A percentile compares a stretch with the other conserved stretches of the same genome.
These are phyloP conservation scores for Podospora bellae-mahoneyi DNA, from an alignment of 495 filamentous ascomycete genomes.

Conservation along the genomic window DNA sequence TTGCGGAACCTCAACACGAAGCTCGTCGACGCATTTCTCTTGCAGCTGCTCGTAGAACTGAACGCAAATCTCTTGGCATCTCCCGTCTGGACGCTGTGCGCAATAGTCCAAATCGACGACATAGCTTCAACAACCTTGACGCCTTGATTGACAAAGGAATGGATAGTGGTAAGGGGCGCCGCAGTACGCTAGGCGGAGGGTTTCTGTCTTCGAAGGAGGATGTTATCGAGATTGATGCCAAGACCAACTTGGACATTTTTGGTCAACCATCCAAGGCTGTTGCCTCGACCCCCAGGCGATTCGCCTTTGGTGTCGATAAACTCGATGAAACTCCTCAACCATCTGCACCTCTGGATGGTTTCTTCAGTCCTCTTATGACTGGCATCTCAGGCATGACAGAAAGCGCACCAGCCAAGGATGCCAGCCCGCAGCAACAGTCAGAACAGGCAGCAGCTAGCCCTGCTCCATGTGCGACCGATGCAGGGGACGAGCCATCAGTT, in stretches of 20 bases:
- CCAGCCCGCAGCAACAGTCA: background rate
- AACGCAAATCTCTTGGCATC: constrained; percentile 25
- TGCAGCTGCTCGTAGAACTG: constrained; percentile 28
- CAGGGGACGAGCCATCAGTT: background rate
- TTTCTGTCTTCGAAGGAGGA: constrained; percentile 1
- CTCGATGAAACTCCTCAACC: background rate
- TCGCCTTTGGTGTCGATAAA: background rate
- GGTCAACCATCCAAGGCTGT: constrained; percentile 12
- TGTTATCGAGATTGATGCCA: constrained; percentile 31
- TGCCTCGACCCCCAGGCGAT: background rate
- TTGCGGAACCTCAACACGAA: constrained; percentile 28
- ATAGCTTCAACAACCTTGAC: constrained; percentile 26
- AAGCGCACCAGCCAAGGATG: constrained; percentile 1
- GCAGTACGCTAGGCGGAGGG: constrained; percentile 25
- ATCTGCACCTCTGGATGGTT: background rate
- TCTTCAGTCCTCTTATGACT: constrained; percentile 5
- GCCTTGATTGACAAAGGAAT: background rate
- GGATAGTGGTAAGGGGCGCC: constrained; percentile 15
- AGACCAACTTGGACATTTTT: constrained; percentile 33
- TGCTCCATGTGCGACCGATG: constrained; percentile 1
- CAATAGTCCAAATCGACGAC: constrained; percentile 27
- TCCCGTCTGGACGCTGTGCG: constrained; percentile 18
- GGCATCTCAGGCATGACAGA: constrained; percentile 8
- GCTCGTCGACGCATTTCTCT: constrained; percentile 29
- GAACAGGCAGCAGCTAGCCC: constrained; percentile 24